Base-by-base conservation (phyloP, 2,329 filamentous ascomycete species). In the Penicillium italicum region DNA sequence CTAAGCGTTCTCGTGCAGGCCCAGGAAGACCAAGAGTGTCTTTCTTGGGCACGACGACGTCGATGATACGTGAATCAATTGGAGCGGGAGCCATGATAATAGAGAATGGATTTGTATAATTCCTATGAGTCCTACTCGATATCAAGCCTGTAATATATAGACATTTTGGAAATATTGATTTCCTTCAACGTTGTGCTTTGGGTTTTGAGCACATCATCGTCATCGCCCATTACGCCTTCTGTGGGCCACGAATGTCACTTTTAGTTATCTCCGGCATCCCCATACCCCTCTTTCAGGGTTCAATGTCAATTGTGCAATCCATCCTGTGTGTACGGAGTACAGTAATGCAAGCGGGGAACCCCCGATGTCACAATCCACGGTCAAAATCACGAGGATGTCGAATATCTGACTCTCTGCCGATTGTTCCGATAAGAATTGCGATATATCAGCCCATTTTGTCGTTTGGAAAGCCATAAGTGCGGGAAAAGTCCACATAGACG, bases 21-120 rank as follows among this genome's bases (percentile, higher is more conserved):
- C 77, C 77, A 3, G 88, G 88, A 7, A 90, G 75, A 1, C 77
- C 79, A 1, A 91, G 76, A 0, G 74, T 85, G 66, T 89, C 85
- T 64, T 89, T 90, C 59, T 74, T 79, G 0, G 82, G 87, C 57
- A 81, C 73, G 7, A 80, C 82, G 14, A 85, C 81, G 66, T 90
- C 87, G 37, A 80, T 80, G 58, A 90, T 89, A 34, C 77, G 75
- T 5, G 83, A 74, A 53, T 85, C 77, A 61, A 89, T 86, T 37
- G 85, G 79, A 62, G 80, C 79, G 9, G 85, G 85, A 46, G 80
- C 79, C 80, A 83, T 49, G 44, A 11, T 37, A 31, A 18, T 38
- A 9, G 8, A 18, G 16, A 16, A n/a, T n/a, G 5, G 36, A 34
- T 31, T 4, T 14, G 9, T 30, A 20, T 47, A 10, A 20, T 24